phyloP scores from a whole-genome alignment of 2,329 filamentous ascomycete genomes.

The Paracorniculantispora psalliotae region DNA sequence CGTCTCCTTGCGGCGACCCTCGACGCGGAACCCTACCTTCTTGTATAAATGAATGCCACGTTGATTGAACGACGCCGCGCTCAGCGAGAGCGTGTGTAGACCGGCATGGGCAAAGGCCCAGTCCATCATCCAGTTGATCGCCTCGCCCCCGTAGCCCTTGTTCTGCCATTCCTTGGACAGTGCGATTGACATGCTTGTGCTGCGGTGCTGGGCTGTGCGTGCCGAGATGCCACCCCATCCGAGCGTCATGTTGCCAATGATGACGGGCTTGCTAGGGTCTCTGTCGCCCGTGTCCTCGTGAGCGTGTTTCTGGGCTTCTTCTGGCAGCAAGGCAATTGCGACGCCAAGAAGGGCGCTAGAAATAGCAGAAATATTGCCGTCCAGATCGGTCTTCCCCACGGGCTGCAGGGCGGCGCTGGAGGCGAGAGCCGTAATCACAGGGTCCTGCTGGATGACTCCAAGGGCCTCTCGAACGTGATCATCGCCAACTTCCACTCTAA shows the following conservation, averaged over 20 bases:
- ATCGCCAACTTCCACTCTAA: neutral
- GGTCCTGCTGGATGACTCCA: slow-evolving; percentile 7
- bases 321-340: slow-evolving; percentile 17
- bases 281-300: neutral
- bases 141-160: slow-evolving; percentile 41
- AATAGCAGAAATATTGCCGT: slow-evolving; percentile 8
- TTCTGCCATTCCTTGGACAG: slow-evolving; percentile 31
- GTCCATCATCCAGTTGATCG: slow-evolving; percentile 41
- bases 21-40: slow-evolving; percentile 38
- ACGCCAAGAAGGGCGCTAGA: slow-evolving; percentile 18
- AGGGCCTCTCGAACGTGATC: neutral
- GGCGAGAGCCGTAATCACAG: slow-evolving; percentile 14
- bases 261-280: slow-evolving; percentile 14
- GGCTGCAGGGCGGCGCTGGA: slow-evolving; percentile 13
- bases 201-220: slow-evolving; percentile 17
- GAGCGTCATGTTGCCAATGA: slow-evolving; percentile 20
- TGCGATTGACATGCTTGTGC: slow-evolving; percentile 29
- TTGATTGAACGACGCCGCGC: slow-evolving; percentile 37
- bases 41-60: slow-evolving; percentile 38
- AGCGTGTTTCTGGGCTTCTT: neutral
- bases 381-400: slow-evolving; percentile 12
- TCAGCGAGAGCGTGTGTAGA: slow-evolving; percentile 39
- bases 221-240: slow-evolving; percentile 16
- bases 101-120: slow-evolving; percentile 40
- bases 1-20: slow-evolving; percentile 33